Percentiles rank a stretch among this genome's conserved stretches.
Conservation (phyloP, 352 stramenopile species). For the Globisporangium yorkense region DNA sequence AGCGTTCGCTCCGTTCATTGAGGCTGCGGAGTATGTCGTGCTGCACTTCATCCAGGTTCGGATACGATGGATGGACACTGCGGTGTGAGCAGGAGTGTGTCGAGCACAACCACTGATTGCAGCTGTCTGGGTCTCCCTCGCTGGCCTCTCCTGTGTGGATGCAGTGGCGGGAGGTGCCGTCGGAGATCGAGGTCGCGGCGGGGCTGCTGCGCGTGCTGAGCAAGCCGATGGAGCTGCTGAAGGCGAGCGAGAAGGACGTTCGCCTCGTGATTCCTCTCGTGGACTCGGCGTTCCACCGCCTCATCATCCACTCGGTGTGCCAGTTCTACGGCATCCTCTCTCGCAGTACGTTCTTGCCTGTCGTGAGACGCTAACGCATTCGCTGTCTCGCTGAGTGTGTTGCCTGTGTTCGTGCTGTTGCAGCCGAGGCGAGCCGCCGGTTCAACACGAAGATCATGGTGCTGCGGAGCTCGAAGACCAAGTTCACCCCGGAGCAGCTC, state of each 20-base stretch:
- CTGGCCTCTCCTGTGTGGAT: background rate
- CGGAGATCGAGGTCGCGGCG: constrained; percentile 57
- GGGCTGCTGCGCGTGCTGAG: constrained; percentile 52
- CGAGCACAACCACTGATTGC: background rate
- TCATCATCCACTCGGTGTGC: constrained; percentile 85
- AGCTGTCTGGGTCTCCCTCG: background rate
- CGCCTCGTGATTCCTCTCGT: constrained; percentile 67
- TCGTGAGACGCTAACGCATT: background rate
- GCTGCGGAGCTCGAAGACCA: constrained; percentile 53
- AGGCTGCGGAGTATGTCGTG: constrained; percentile 71
- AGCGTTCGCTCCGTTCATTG: constrained; percentile 64
- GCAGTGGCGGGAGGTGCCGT: constrained; percentile 73
- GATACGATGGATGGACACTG: background rate
- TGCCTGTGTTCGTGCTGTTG: background rate
- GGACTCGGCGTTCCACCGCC: constrained; percentile 81
- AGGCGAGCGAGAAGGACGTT: constrained; percentile 54
- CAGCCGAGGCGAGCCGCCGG: constrained; percentile 59
- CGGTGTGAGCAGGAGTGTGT: background rate
- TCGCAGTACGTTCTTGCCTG: constrained; percentile 46
- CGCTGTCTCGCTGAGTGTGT: background rate
- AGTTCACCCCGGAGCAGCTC: constrained; percentile 39
- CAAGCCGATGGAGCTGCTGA: constrained; percentile 56
- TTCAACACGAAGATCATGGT: constrained; percentile 84
- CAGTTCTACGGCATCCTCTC: constrained; percentile 85
- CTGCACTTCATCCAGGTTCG: constrained; percentile 79